These are phyloP conservation scores for Thielaviopsis populi DNA, from an alignment of 2,329 filamentous ascomycete genomes.

Conservation along the genomic window DNA sequence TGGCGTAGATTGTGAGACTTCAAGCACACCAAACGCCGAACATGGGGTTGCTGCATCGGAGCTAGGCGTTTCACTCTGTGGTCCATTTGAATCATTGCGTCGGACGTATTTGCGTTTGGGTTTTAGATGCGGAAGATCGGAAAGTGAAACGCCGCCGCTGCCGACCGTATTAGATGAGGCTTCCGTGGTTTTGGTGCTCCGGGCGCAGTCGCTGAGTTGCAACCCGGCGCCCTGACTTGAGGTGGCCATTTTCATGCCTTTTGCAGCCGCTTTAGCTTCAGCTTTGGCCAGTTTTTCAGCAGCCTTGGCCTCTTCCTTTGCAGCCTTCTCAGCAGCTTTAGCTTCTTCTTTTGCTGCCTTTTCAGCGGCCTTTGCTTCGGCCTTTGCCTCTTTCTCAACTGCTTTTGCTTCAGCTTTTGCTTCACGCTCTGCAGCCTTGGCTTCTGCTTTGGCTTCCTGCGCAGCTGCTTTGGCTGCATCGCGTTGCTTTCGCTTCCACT, in stretches of 20 bases:
- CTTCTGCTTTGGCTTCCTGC: constrained; percentile 13
- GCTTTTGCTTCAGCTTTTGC: constrained; percentile 11
- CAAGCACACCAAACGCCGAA: not conserved
- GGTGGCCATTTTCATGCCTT: not conserved
- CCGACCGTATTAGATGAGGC: not conserved
- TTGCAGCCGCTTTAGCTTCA: not conserved
- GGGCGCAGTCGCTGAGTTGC: not conserved
- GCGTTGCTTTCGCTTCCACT: constrained; percentile 29
- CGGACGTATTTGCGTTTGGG: constrained; percentile 9
- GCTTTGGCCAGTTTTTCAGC: constrained; percentile 12
- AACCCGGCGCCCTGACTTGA: not conserved
- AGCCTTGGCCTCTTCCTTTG: constrained; percentile 11
- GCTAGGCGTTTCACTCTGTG: not conserved
- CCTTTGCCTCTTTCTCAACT: constrained; percentile 10
- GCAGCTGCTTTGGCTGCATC: constrained; percentile 20
- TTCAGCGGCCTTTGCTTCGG: constrained; percentile 11
- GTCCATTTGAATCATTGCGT: constrained; percentile 3
- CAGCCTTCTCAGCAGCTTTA: constrained; percentile 10
- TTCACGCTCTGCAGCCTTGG: constrained; percentile 10
- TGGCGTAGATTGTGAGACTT: not conserved
- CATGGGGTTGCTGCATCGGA: not conserved
- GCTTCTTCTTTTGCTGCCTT: constrained; percentile 11
- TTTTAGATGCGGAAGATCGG: not conserved
- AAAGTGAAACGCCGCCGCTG: not conserved
- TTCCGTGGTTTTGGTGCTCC: not conserved